phyloP scores from a whole-genome alignment of 2,329 filamentous ascomycete genomes.

The Paracoccidioides lutzii region DNA sequence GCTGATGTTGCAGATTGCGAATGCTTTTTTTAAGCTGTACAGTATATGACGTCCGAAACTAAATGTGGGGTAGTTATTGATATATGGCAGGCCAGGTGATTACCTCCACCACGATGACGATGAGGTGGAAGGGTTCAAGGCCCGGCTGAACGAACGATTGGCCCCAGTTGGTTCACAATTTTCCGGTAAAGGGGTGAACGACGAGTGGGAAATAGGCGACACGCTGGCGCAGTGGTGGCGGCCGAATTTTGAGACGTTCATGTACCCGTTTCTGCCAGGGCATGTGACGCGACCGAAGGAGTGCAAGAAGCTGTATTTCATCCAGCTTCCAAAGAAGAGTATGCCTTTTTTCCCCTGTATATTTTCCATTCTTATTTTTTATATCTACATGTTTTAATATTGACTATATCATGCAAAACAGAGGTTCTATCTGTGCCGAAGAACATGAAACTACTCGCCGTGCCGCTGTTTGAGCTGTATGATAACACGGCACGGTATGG shows the following conservation, averaged over 20 bases:
- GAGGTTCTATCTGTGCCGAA: slow-evolving; percentile 94
- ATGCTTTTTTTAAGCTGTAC: slow-evolving; percentile 94
- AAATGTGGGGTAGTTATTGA: neutral
- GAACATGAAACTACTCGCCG: slow-evolving; percentile 98
- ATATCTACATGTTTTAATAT: neutral
- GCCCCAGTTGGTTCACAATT: slow-evolving; percentile 78
- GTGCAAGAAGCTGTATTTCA: slow-evolving; percentile 98
- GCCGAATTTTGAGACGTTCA: slow-evolving; percentile 98
- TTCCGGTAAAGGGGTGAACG: slow-evolving; percentile 72
- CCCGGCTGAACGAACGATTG: slow-evolving; percentile 78
- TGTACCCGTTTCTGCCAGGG: slow-evolving; percentile 96
- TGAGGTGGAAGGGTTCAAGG: slow-evolving; percentile 90
- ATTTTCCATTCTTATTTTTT: neutral
- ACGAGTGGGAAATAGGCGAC: slow-evolving; percentile 89
- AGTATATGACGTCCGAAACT: slow-evolving; percentile 10
- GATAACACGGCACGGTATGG: slow-evolving; percentile 93
- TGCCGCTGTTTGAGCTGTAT: slow-evolving; percentile 94
- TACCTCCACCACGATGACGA: slow-evolving; percentile 79
- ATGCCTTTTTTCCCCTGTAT: slow-evolving; percentile 27
- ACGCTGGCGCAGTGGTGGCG: slow-evolving; percentile 97
- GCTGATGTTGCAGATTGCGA: slow-evolving; percentile 97
- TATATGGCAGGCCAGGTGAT: slow-evolving; percentile 60
- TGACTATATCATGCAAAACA: slow-evolving; percentile 26
- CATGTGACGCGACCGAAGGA: slow-evolving; percentile 96
- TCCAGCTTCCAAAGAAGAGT: slow-evolving; percentile 87